Conservation (phyloP, 2,329 filamentous ascomycete genomes). For the Arthrinium phaeospermum region DNA sequence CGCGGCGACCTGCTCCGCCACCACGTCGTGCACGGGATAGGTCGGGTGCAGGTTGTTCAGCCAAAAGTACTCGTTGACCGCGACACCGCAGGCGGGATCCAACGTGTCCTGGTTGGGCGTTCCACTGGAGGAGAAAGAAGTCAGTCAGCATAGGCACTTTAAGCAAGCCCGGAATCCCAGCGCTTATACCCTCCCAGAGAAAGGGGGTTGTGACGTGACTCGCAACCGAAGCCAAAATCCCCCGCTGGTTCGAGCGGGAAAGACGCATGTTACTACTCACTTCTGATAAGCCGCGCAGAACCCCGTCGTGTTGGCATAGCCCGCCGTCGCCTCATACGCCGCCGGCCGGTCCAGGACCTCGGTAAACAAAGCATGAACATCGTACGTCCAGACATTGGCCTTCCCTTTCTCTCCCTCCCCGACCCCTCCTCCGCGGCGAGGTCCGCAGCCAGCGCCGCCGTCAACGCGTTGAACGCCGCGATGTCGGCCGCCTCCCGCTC, state of each 20-base stretch:
- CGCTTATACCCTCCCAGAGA: too few species aligned
- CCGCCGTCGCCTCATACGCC: conserved; percentile 54
- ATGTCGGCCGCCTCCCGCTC: conserved; percentile 50
- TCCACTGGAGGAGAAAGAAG: conserved; percentile 41
- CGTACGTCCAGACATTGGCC: conserved; percentile 60
- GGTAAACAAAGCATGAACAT: conserved; percentile 57
- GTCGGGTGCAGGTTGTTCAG: conserved; percentile 69
- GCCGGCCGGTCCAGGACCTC: conserved; percentile 57
- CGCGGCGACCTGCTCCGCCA: conserved; percentile 55
- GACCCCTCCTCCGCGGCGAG: conserved; percentile 41
- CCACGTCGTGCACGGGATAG: conserved; percentile 64
- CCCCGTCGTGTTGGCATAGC: conserved; percentile 59
- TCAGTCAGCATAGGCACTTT: neutral
- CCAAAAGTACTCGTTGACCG: conserved; percentile 70
- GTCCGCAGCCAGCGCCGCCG: conserved; percentile 47
- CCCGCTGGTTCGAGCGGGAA: neutral
- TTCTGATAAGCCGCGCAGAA: conserved; percentile 62
- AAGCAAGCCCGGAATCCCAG: too few species aligned
- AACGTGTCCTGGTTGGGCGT: conserved; percentile 49
- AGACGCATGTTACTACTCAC: conserved; percentile 43
- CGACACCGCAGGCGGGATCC: conserved; percentile 52
- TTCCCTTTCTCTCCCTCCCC: too few species aligned
- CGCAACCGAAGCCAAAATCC: too few species aligned
- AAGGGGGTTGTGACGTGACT: too few species aligned
- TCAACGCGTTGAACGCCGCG: conserved; percentile 54